Percentiles rank a stretch among this genome's conserved stretches.
Conservation (phyloP, 2,329 filamentous ascomycete genomes). For the Chrysosporium queenslandicum region DNA sequence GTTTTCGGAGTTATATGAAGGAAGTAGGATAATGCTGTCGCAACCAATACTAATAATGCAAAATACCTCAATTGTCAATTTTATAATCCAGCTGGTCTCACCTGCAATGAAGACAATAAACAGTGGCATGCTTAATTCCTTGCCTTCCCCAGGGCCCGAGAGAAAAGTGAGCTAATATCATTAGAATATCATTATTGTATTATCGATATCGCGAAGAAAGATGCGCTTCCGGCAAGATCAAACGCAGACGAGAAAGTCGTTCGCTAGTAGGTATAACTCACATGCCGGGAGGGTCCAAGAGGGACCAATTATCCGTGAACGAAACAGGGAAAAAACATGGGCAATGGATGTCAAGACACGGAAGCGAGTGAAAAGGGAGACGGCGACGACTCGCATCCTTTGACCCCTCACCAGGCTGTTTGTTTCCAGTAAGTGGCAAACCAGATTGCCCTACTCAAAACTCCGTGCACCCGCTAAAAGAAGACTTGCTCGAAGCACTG, state of each 20-base stretch:
- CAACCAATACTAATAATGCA: no score
- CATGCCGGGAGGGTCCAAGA: no score
- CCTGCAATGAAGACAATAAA: no score
- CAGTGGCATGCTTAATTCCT: no score
- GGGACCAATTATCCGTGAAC: no score
- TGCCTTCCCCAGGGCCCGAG: no score
- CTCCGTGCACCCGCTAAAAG: conserved; percentile 3
- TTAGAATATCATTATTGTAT: not conserved
- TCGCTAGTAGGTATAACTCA: no score
- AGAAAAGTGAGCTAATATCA: no score
- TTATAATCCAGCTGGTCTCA: no score
- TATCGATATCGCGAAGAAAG: not conserved
- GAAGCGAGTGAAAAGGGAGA: not conserved
- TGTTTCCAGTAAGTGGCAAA: not conserved
- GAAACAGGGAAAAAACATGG: not conserved
- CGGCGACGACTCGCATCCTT: not conserved
- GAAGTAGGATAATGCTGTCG: no score
- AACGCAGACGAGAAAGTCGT: not conserved
- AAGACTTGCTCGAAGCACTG: not conserved
- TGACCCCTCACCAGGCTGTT: not conserved
- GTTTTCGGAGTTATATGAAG: no score
- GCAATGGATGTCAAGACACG: not conserved
- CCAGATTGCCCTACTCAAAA: not conserved
- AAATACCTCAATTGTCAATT: no score
- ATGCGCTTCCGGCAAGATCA: not conserved